Percentiles rank a stretch among this genome's conserved stretches.
Evolutionary conservation across 1,284 basidiomycete genomes (phyloP).

Genomic region (Ganoderma resinaceum): DNA sequence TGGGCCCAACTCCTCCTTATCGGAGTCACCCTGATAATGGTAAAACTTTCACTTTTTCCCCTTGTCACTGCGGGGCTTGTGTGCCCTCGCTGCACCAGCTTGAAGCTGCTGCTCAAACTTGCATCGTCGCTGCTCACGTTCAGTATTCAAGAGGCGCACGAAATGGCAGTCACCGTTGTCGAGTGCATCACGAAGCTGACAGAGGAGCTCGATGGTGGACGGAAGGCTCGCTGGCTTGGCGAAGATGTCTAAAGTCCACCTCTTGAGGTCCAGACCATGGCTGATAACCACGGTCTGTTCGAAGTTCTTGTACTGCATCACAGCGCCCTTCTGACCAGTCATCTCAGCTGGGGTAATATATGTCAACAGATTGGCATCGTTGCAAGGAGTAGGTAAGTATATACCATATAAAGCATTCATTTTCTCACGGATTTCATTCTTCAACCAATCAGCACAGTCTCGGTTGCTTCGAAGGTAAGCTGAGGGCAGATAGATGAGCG

Average conservation of each 20-base stretch:
- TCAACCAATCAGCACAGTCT: not conserved
- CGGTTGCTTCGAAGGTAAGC: not conserved
- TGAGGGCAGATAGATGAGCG: not conserved
- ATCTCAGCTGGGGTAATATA: not conserved
- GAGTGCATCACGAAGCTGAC: not conserved
- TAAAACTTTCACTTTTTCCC: not conserved
- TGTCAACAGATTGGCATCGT: no score
- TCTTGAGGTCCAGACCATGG: not conserved
- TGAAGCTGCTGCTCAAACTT: not conserved
- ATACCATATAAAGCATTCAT: not conserved
- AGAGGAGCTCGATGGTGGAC: not conserved
- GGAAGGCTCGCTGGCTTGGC: not conserved
- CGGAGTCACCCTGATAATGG: no score
- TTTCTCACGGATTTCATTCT: not conserved
- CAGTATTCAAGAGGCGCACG: not conserved
- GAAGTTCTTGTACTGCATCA: not conserved
- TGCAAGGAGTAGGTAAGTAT: not conserved
- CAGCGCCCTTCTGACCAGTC: not conserved
- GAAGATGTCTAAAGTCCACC: not conserved
- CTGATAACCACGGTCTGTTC: not conserved
- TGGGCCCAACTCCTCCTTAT: no score
- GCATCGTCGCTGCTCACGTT: not conserved
- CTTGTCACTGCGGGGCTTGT: not conserved
- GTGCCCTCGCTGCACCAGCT: not conserved
- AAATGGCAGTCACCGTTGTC: not conserved